These are phyloP conservation scores for Lactarius indigo DNA, from an alignment of 768 basidiomycete species.

Conservation along the genomic window DNA sequence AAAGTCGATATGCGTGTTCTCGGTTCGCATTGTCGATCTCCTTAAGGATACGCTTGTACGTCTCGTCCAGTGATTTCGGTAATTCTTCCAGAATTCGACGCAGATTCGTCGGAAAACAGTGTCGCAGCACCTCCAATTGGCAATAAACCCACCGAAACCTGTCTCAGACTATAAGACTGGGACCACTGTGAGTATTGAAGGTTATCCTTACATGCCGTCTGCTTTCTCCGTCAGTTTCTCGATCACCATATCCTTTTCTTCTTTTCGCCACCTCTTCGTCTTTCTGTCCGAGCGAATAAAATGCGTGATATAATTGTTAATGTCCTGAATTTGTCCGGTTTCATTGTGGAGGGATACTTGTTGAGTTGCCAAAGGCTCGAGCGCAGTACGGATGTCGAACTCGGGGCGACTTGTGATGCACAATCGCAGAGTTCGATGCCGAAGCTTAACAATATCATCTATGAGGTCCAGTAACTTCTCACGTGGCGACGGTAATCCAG, in stretches of 20 bases:
- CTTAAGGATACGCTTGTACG: neutral
- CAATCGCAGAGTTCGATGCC: neutral
- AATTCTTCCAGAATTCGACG: neutral
- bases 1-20: neutral
- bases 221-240: neutral
- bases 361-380: neutral
- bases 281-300: neutral
- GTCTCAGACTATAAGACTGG: neutral
- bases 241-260: neutral
- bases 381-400: neutral
- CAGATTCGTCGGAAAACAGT: neutral
- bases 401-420: neutral
- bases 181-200: neutral
- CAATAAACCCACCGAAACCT: neutral
- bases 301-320: neutral
- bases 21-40: neutral
- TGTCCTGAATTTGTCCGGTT: neutral
- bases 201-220: neutral
- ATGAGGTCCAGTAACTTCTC: neutral
- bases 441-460: neutral
- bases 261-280: neutral
- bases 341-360: neutral
- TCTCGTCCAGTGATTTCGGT: neutral
- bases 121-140: neutral
- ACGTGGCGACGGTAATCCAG: neutral